Conservation (phyloP, 208 protist genomes). For the Leishmania major region DNA sequence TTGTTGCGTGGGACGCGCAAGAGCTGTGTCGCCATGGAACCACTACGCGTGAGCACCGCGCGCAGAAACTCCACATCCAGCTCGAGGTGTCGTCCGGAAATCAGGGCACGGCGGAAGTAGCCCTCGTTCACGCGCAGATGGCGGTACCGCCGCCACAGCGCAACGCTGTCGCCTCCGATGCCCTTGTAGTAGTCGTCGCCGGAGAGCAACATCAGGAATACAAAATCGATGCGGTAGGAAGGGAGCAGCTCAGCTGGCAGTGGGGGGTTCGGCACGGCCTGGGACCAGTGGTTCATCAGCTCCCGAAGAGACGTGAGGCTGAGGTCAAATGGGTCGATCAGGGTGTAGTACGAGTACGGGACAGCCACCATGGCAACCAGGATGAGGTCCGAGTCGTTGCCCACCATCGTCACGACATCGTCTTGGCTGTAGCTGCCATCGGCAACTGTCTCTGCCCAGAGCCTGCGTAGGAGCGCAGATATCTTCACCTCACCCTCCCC, state of each 20-base stretch:
- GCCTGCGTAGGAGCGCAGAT: slow-evolving; percentile 41
- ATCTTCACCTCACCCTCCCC: slow-evolving; percentile 91
- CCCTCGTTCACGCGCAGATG: slow-evolving; percentile 70
- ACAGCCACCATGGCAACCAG: slow-evolving; percentile 67
- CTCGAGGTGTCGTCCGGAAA: slow-evolving; percentile 41
- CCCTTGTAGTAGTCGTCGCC: slow-evolving; percentile 85
- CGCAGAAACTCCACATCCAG: slow-evolving; percentile 78
- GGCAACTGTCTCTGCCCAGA: slow-evolving; percentile 35
- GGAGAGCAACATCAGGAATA: slow-evolving; percentile 75
- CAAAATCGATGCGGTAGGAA: slow-evolving; percentile 86
- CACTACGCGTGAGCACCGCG: slow-evolving; percentile 25
- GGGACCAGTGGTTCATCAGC: slow-evolving; percentile 73
- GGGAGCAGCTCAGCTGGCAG: slow-evolving; percentile 51
- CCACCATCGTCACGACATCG: slow-evolving; percentile 67
- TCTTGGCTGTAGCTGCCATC: slow-evolving; percentile 48
- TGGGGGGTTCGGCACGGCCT: slow-evolving; percentile 46
- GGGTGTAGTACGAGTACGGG: slow-evolving; percentile 56
- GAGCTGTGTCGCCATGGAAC: slow-evolving; percentile 9
- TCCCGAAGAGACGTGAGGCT: slow-evolving; percentile 51
- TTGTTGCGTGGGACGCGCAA: slow-evolving; percentile 44
- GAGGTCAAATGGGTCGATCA: slow-evolving; percentile 61
- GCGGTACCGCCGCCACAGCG: slow-evolving; percentile 76
- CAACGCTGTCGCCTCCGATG: slow-evolving; percentile 37
- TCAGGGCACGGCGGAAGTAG: slow-evolving; percentile 51
- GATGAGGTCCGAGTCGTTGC: slow-evolving; percentile 87